Conservation (phyloP, 306 rosid species). For the Rubus parviflorus region DNA sequence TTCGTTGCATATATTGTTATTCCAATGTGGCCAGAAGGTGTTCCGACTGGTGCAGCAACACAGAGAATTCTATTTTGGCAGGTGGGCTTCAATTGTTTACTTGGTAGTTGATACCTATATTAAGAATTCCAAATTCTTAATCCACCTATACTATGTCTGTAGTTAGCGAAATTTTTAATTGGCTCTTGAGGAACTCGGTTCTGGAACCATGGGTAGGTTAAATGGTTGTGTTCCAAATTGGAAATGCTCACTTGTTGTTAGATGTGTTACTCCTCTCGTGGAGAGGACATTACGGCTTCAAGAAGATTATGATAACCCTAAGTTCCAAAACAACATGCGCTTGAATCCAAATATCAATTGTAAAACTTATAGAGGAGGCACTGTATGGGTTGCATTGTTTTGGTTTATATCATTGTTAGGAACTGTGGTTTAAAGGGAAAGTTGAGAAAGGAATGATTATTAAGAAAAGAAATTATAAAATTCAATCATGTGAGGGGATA, state of each 20-base stretch:
- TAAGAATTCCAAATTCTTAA: background rate
- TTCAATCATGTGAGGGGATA: background rate
- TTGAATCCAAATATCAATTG: background rate
- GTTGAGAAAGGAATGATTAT: background rate
- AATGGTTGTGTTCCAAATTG: background rate
- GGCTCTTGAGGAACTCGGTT: background rate
- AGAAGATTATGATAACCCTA: background rate
- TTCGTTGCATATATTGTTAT: slow-evolving; percentile 88
- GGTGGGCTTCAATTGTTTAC: slow-evolving; percentile 48
- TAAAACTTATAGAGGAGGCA: background rate
- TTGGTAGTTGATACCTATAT: slow-evolving; percentile 3
- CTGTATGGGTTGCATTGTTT: background rate
- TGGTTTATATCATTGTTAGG: background rate
- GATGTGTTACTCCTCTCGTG: background rate
- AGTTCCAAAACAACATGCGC: background rate
- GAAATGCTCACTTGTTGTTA: background rate
- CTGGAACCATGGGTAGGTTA: background rate
- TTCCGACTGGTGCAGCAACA: slow-evolving; percentile 83
- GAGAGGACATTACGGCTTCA: background rate
- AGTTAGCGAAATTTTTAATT: background rate
- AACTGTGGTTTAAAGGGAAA: background rate
- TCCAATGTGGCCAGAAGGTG: slow-evolving; percentile 99
- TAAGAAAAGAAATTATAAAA: background rate
- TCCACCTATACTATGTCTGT: background rate
- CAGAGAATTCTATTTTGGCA: slow-evolving; percentile 99